Evolutionary conservation across 2,329 filamentous ascomycete species (phyloP).

Genomic region (Colletotrichum scovillei): DNA sequence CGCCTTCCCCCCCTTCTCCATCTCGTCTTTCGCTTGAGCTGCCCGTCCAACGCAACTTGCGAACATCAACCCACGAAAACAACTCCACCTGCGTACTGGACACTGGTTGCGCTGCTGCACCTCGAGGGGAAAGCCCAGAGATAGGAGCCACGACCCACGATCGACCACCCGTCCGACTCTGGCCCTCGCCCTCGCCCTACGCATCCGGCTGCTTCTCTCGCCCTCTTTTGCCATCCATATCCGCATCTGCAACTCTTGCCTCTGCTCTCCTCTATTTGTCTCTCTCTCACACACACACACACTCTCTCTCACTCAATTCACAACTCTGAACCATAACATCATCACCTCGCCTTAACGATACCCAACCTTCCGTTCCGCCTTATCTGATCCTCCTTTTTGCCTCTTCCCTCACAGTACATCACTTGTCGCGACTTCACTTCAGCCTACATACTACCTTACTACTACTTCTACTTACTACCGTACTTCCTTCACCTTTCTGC

Average conservation of each 20-base stretch:
- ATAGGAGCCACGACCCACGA: constrained; percentile 17
- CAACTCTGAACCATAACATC: background rate
- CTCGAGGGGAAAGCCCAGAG: constrained; percentile 2
- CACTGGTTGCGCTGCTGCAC: constrained; percentile 4
- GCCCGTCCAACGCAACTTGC: constrained; percentile 9
- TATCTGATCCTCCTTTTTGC: background rate
- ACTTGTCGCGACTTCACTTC: constrained; percentile 31
- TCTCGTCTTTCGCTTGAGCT: constrained; percentile 5
- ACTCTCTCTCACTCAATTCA: constrained; percentile 14
- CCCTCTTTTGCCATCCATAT: constrained; percentile 12
- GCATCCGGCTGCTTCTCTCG: constrained; percentile 1
- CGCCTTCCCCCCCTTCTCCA: constrained; percentile 1
- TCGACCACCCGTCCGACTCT: background rate
- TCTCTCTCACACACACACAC: background rate
- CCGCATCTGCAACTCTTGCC: background rate
- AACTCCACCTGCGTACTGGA: constrained; percentile 13
- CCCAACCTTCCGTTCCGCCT: background rate
- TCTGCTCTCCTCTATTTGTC: background rate
- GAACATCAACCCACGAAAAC: constrained; percentile 12
- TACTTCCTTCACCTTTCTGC: constrained; percentile 7
- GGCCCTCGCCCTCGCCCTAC: background rate
- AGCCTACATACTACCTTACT: constrained; percentile 31
- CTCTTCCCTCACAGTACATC: background rate
- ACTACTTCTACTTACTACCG: background rate
- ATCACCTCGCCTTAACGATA: background rate